Evolutionary conservation across 495 filamentous ascomycete species (phyloP).

Genomic region (Aspergillus biplanus): DNA sequence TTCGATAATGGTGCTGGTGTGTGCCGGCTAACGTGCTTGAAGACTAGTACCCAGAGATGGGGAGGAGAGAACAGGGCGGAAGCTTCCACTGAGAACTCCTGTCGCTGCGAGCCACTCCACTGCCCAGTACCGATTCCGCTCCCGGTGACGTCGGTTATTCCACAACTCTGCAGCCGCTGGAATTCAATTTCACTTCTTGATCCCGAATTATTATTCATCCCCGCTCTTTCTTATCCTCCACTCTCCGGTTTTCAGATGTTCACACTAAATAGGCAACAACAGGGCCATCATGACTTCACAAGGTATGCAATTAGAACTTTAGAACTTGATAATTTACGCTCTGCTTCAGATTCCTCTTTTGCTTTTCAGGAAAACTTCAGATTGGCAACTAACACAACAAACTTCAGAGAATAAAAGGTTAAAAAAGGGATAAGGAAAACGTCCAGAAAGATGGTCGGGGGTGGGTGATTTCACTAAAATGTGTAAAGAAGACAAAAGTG

Average conservation of each 20-base stretch:
- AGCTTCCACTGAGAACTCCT: conserved; percentile 13
- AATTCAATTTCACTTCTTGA: too few species aligned
- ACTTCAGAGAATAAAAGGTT: conserved; percentile 18
- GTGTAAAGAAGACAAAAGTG: conserved; percentile 31
- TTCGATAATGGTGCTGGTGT: conserved; percentile 3
- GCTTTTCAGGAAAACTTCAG: conserved; percentile 26
- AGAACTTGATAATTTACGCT: not conserved
- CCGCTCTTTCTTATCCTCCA: too few species aligned
- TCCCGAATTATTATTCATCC: too few species aligned
- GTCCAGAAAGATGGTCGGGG: conserved; percentile 36
- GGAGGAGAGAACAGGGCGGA: conserved; percentile 10
- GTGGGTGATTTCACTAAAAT: conserved; percentile 35
- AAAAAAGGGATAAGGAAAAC: conserved; percentile 25
- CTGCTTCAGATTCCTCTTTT: not conserved
- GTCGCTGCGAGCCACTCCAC: not conserved
- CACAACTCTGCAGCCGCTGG: too few species aligned
- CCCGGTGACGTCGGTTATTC: conserved; percentile 20
- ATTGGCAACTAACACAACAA: conserved; percentile 33
- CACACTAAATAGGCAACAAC: too few species aligned
- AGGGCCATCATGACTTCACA: too few species aligned
- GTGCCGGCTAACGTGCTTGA: conserved; percentile 6
- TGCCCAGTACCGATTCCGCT: conserved; percentile 3
- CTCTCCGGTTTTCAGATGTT: too few species aligned
- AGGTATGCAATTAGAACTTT: not conserved
- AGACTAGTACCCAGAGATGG: not conserved